phyloP scores from a whole-genome alignment of 495 filamentous ascomycete species.

The Penicillium desertorum region DNA sequence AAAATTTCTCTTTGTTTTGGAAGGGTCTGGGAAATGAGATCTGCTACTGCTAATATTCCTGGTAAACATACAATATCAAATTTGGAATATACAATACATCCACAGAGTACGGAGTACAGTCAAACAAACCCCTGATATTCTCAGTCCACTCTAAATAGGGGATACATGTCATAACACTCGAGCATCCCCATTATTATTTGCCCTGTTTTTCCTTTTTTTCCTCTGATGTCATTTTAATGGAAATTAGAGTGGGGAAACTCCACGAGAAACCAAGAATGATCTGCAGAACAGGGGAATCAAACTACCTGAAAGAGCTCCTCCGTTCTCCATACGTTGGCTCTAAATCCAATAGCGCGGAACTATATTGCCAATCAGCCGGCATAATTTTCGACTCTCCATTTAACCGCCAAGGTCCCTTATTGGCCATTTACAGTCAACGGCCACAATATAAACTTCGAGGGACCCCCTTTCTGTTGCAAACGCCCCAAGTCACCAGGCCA shows the following conservation, averaged over 20 bases:
- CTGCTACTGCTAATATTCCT: too few relatives aligned
- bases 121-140: neutral
- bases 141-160: slow-evolving; percentile 1
- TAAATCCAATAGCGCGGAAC: slow-evolving; percentile 3
- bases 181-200: neutral
- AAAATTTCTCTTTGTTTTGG: neutral
- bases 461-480: neutral
- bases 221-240: slow-evolving; percentile 6
- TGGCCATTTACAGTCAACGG: neutral
- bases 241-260: slow-evolving; percentile 10
- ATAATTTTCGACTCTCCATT: neutral
- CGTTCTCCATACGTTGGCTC: too few relatives aligned
- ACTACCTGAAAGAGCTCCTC: neutral
- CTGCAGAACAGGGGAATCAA: slow-evolving; percentile 2
- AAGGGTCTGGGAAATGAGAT: too few relatives aligned
- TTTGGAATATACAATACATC: too few relatives aligned
- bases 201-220: neutral
- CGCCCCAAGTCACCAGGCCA: neutral
- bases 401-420: neutral
- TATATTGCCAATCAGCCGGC: neutral
- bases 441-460: neutral
- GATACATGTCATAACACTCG: neutral
- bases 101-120: neutral
- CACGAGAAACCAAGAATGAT: slow-evolving; percentile 6
- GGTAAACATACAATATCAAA: too few relatives aligned